These are phyloP conservation scores for Fraxinus greggii DNA, from an alignment of 305 asterid species.

Conservation along the genomic window DNA sequence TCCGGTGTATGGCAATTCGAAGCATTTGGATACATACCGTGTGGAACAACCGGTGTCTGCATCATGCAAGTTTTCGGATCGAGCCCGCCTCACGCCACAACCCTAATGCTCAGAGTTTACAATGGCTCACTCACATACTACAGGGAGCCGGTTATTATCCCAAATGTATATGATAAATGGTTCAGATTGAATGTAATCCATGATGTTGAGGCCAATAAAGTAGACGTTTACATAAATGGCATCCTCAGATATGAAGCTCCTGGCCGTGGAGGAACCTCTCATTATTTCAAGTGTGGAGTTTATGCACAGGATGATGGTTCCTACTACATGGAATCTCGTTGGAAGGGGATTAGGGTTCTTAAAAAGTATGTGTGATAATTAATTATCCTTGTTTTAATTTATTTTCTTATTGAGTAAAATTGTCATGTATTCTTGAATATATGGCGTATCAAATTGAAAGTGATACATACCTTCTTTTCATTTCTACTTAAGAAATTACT, in stretches of 20 bases:
- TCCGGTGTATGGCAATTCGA: slow-evolving; percentile 52
- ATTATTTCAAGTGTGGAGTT: slow-evolving; percentile 47
- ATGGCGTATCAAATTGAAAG: neutral
- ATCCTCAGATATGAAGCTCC: slow-evolving; percentile 16
- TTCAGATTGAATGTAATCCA: slow-evolving; percentile 42
- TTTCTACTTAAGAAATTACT: neutral
- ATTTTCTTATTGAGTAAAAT: neutral
- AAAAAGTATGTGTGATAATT: slow-evolving; percentile 22
- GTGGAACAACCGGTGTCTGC: slow-evolving; percentile 42
- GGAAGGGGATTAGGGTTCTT: slow-evolving; percentile 38
- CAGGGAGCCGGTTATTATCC: slow-evolving; percentile 13
- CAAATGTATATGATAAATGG: slow-evolving; percentile 34
- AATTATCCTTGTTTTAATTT: neutral
- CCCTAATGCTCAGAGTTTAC: slow-evolving; percentile 42
- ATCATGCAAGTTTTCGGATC: slow-evolving; percentile 52
- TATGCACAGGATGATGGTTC: slow-evolving; percentile 38
- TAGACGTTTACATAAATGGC: slow-evolving; percentile 32
- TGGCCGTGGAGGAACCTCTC: slow-evolving; percentile 31
- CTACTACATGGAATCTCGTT: slow-evolving; percentile 45
- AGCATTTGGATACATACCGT: slow-evolving; percentile 26
- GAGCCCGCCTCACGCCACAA: slow-evolving; percentile 29
- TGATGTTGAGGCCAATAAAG: slow-evolving; percentile 29
- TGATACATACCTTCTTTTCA: neutral
- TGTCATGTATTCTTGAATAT: neutral
- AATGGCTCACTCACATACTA: slow-evolving; percentile 36